Evolutionary conservation across 2,329 filamentous ascomycete species (phyloP).

Genomic region (Endoconidiophora polonica): DNA sequence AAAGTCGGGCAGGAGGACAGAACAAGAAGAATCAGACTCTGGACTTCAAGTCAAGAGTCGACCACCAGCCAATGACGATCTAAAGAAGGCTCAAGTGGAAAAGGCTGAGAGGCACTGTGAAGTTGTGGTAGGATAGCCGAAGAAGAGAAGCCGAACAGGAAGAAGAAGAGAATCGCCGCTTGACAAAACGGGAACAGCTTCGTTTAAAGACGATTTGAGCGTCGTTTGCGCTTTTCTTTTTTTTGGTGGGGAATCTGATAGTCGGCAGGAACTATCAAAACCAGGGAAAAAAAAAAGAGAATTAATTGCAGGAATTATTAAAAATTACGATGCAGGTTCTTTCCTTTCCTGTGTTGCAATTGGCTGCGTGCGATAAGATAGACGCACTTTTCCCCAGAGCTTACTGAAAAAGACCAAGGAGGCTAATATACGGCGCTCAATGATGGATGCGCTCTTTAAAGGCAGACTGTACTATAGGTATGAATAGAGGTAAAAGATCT

Average conservation of each 20-base stretch:
- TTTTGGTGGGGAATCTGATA: no score
- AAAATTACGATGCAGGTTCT: not conserved
- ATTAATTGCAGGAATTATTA: no score
- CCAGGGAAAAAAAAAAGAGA: no score
- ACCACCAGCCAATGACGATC: no score
- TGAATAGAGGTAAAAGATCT: no score
- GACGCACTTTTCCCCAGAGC: not conserved
- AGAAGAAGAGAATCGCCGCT: not conserved
- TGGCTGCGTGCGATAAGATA: slow-evolving; percentile 12
- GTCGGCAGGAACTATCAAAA: no score
- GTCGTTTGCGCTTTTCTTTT: no score
- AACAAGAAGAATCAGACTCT: not conserved
- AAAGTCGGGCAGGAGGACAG: not conserved
- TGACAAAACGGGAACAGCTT: not conserved
- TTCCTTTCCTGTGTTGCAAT: not conserved
- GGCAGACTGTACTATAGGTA: no score
- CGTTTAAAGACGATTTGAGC: no score
- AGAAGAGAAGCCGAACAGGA: not conserved
- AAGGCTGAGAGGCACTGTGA: no score
- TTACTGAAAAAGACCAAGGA: not conserved
- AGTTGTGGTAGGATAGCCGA: not conserved
- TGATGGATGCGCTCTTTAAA: no score
- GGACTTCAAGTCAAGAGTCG: not conserved
- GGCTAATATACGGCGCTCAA: not conserved
- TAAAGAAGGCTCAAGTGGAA: no score